Evolutionary conservation across 2,329 filamentous ascomycete genomes (phyloP), one percentile per base, ranked within the genome.

Genomic region (Ophiostoma montium): DNA sequence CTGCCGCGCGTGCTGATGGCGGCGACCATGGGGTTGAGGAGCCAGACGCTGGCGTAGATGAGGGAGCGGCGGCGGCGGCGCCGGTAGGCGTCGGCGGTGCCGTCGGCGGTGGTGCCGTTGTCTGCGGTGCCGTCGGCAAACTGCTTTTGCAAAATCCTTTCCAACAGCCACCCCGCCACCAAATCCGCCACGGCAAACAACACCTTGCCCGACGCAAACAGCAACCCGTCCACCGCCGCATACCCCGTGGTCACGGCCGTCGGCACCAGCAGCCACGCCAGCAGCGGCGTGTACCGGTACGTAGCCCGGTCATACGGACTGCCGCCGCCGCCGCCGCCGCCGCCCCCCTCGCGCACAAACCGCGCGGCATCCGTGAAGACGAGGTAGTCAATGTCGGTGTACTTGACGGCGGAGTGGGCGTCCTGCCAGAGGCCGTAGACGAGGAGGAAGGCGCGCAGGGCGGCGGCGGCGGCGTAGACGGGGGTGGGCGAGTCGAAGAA

Each of bases 351-450:
- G n/a, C 31, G 41, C 39, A 86, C 66, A 65, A 84, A 90, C 55
- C 85, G 84, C 2, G 92, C 79, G 23, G 92, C 92, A 64, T 96
- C 90, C 45, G 92, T 96, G 71, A 98, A 98, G 63, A 98, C 92
- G 56, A 88, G 80, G 67, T 98, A 98, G 72, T 98, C 92, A 59
- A 98, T 95, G 67, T 98, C 92, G 47, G 92, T 98, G 70, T 96
- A 98, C 68, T 96, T 96, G 61, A 98, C 69, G 13, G 90, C 82
- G 8, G 88, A 94, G 67, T 89, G 75, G 52, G 86, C 82, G 67
- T 98, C 92, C 69, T 98, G 92, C 72, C 86, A 89, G 53, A 87
- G 76, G 51, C 92, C 90, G 64, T 96, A 96, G 59, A 94, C 62
- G 46, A 96, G 76, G 54, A 98, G 80, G 31, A 70, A 63, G 6